These are phyloP conservation scores for Incumbomyces delicatus DNA, from an alignment of 2,329 filamentous ascomycete species.

Conservation along the genomic window DNA sequence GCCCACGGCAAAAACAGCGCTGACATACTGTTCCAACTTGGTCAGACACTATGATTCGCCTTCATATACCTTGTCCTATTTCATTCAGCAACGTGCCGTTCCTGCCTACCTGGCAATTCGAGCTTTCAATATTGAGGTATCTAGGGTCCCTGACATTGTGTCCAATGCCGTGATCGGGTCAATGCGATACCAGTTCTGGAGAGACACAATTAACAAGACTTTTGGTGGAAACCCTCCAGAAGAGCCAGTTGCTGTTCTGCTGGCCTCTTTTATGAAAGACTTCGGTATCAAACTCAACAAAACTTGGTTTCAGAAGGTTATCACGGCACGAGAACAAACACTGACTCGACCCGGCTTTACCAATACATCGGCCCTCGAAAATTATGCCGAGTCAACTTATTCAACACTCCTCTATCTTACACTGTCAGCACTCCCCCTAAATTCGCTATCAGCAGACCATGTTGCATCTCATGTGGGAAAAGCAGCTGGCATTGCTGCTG, in stretches of 20 bases:
- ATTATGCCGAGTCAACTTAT: constrained; percentile 90
- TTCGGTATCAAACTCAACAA: constrained; percentile 45
- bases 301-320: constrained; percentile 66
- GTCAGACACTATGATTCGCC: constrained; percentile 72
- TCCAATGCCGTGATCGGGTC: constrained; percentile 77
- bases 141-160: constrained; percentile 79
- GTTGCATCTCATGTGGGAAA: constrained; percentile 93
- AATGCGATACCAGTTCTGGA: constrained; percentile 92
- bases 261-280: constrained; percentile 61
- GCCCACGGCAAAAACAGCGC: constrained; percentile 44
- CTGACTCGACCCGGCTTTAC: constrained; percentile 76
- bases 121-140: constrained; percentile 85
- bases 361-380: constrained; percentile 63
- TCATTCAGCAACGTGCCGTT: constrained; percentile 63
- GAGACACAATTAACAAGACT: constrained; percentile 69
- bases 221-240: constrained; percentile 71
- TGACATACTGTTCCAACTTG: constrained; percentile 50
- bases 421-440: constrained; percentile 66
- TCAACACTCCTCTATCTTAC: constrained; percentile 85
- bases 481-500: constrained; percentile 74
- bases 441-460: constrained; percentile 79
- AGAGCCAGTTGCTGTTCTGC: constrained; percentile 79
- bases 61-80: constrained; percentile 74
- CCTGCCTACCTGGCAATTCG: constrained; percentile 85
- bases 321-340: constrained; percentile 71